Conservation (phyloP, 176 grass and related monocot species). For the Cymbopogon citratus region DNA sequence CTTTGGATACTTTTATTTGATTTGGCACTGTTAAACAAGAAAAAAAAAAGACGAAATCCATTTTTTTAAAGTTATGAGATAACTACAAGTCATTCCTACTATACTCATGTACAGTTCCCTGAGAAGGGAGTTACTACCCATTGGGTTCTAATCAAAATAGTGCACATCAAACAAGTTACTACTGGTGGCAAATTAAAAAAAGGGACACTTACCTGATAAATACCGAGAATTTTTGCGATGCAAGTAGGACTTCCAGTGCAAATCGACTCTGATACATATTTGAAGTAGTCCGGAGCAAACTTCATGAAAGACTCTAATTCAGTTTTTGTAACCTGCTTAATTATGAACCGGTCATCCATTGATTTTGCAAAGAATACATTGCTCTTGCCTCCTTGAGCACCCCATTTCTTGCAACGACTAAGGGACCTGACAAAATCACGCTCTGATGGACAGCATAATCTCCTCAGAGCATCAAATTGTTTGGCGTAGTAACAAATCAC, state of each 20-base stretch:
- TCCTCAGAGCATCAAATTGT: slow-evolving; percentile 76
- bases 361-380: slow-evolving; percentile 99
- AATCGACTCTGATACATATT: slow-evolving; percentile 85
- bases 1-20: background rate
- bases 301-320: slow-evolving; percentile 96
- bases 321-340: slow-evolving; percentile 94
- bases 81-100: background rate
- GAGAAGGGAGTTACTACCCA: background rate
- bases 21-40: background rate
- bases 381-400: slow-evolving; percentile 95
- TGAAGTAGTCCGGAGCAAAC: slow-evolving; percentile 90
- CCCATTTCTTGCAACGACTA: slow-evolving; percentile 98
- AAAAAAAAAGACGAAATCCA: background rate
- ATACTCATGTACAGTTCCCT: background rate
- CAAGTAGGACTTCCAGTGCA: slow-evolving; percentile 79
- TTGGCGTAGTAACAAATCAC: slow-evolving; percentile 93
- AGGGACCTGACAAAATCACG: slow-evolving; percentile 91
- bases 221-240: slow-evolving; percentile 96
- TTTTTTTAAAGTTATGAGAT: background rate
- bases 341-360: slow-evolving; percentile 92
- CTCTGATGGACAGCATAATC: slow-evolving; percentile 92
- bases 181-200: slow-evolving; percentile 13
- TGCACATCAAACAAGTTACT: background rate
- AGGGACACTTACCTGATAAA: slow-evolving; percentile 72
- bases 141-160: background rate